Percentiles rank a stretch among this genome's conserved stretches.
Conservation (phyloP, 495 filamentous ascomycete species). For the Penicillium lagena region DNA sequence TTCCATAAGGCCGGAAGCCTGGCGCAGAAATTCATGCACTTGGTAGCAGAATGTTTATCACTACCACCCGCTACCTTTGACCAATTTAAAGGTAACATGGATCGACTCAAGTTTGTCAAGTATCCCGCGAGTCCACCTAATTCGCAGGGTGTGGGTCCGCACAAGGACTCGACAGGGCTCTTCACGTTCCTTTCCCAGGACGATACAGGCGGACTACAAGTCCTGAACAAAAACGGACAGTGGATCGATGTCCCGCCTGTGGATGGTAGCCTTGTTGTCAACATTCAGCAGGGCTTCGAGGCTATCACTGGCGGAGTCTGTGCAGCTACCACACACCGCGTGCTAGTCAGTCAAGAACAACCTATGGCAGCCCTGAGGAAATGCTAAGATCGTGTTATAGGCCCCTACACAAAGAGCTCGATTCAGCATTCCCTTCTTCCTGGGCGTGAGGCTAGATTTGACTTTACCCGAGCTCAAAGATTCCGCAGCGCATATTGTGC, state of each 20-base stretch:
- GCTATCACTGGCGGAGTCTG: constrained; percentile 86
- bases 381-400: constrained; percentile 4
- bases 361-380: not conserved
- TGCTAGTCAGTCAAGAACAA: constrained; percentile 31
- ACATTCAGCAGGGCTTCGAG: constrained; percentile 80
- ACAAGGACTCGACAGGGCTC: constrained; percentile 78
- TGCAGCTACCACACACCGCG: constrained; percentile 77
- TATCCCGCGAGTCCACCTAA: constrained; percentile 68
- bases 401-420: constrained; percentile 44
- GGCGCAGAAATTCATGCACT: constrained; percentile 64
- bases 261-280: constrained; percentile 45
- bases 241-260: constrained; percentile 46
- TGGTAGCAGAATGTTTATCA: constrained; percentile 79
- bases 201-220: constrained; percentile 42
- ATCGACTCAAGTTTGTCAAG: constrained; percentile 90
- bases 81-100: constrained; percentile 78
- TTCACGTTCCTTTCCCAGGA: constrained; percentile 52
- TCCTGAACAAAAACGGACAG: constrained; percentile 40
- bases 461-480: constrained; percentile 51
- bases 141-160: constrained; percentile 73
- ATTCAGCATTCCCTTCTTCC: constrained; percentile 86
- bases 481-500: constrained; percentile 32
- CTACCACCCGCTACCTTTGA: constrained; percentile 65
- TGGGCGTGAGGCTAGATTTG: constrained; percentile 75
- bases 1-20: constrained; percentile 65